Evolutionary conservation across 2,329 filamentous ascomycete species (phyloP).

Genomic region (Byssochlamys sp.): DNA sequence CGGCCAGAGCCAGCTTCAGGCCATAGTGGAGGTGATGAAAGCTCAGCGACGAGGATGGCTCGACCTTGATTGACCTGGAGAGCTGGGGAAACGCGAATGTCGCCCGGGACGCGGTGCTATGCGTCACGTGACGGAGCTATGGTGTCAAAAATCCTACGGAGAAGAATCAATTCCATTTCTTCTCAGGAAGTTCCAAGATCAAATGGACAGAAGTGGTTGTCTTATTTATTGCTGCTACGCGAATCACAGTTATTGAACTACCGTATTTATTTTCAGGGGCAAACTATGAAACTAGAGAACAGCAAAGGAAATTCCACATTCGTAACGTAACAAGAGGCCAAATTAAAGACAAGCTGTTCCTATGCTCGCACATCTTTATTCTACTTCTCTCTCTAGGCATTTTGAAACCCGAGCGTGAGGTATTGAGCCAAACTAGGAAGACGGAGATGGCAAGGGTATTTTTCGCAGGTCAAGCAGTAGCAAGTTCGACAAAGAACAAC

Average conservation of each 20-base stretch:
- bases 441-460: background rate
- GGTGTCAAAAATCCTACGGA: background rate
- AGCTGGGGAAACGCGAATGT: constrained; percentile 14
- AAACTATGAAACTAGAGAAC: constrained; percentile 20
- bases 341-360: constrained; percentile 17
- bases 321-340: constrained; percentile 18
- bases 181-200: too few species aligned
- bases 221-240: background rate
- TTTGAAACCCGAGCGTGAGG: constrained; percentile 7
- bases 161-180: too few species aligned
- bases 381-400: constrained; percentile 21
- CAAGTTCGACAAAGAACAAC: background rate
- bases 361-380: constrained; percentile 20
- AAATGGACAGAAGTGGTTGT: too few species aligned
- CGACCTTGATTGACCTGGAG: background rate
- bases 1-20: background rate
- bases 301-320: constrained; percentile 12
- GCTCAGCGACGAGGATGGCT: constrained; percentile 7
- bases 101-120: constrained; percentile 4
- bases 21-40: constrained; percentile 1
- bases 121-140: constrained; percentile 8
- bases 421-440: background rate
- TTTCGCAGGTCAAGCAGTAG: background rate
- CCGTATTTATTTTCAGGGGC: constrained; percentile 23
- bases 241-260: constrained; percentile 8